Percentiles rank a stretch among this genome's conserved stretches.
These are phyloP conservation scores for Vinca minor DNA, from an alignment of 257 asterid species.

Conservation along the genomic window DNA sequence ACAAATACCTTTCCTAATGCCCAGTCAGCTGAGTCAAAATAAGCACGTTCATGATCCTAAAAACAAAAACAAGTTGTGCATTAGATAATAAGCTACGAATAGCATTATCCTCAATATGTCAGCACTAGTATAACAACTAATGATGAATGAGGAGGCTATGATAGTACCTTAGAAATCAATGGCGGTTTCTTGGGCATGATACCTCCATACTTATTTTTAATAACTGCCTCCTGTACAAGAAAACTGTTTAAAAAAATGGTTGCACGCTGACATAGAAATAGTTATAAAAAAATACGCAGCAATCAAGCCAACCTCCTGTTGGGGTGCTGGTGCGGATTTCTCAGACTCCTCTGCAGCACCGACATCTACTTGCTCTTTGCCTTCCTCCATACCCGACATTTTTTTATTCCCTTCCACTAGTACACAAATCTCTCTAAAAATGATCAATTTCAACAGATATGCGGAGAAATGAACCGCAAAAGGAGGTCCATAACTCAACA, in stretches of 20 bases:
- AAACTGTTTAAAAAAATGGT: constrained; percentile 2
- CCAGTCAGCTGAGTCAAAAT: constrained; percentile 99
- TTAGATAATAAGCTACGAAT: not conserved
- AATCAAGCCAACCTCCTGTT: constrained; percentile 51
- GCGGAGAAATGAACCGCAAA: not conserved
- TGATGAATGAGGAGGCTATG: not conserved
- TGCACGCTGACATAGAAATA: not conserved
- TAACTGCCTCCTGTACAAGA: constrained; percentile 51
- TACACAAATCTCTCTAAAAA: constrained; percentile 14
- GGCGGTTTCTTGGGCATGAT: constrained; percentile 89
- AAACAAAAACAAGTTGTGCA: constrained; percentile 6
- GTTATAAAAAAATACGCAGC: not conserved
- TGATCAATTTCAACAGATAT: not conserved
- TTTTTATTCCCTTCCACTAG: constrained; percentile 11
- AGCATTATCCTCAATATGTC: not conserved
- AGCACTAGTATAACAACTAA: not conserved
- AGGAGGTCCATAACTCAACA: not conserved
- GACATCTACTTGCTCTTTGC: constrained; percentile 39
- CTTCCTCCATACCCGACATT: constrained; percentile 77
- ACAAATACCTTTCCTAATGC: constrained; percentile 87
- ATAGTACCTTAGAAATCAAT: constrained; percentile 77
- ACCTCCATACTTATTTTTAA: constrained; percentile 93
- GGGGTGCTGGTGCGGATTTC: constrained; percentile 52
- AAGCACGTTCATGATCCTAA: constrained; percentile 99
- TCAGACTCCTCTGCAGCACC: constrained; percentile 46